A percentile compares a stretch with the other conserved stretches of the same genome.
Evolutionary conservation across 2,329 filamentous ascomycete genomes (phyloP).

Genomic region (Talaromyces sp.): DNA sequence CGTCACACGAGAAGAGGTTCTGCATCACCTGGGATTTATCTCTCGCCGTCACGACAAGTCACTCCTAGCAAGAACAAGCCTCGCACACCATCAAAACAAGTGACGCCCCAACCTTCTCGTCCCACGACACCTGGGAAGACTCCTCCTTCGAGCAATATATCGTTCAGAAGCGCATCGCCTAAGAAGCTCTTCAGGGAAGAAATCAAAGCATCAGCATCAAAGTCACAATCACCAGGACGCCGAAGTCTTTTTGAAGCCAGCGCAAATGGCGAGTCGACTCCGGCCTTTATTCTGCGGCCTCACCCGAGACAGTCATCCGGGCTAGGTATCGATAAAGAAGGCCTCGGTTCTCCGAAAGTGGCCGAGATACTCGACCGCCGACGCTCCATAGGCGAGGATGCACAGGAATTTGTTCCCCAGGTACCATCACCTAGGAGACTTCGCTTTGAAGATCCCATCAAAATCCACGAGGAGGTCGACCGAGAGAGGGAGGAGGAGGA

Average conservation of each 20-base stretch:
- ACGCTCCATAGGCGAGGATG: constrained; percentile 64
- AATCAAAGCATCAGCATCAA: constrained; percentile 34
- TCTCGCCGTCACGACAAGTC: constrained; percentile 31
- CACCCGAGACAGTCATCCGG: constrained; percentile 58
- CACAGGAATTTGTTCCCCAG: constrained; percentile 58
- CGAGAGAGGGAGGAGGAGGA: constrained; percentile 57
- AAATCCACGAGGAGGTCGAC: constrained; percentile 60
- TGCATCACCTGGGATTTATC: constrained; percentile 43
- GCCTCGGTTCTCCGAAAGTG: constrained; percentile 70
- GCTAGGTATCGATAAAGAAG: constrained; percentile 63
- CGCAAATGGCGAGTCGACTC: constrained; percentile 52
- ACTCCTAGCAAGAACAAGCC: constrained; percentile 39
- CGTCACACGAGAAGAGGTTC: constrained; percentile 46
- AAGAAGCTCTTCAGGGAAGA: constrained; percentile 45
- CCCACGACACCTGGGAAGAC: constrained; percentile 49
- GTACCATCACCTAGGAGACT: constrained; percentile 43
- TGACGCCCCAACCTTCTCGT: constrained; percentile 42
- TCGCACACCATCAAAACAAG: constrained; percentile 35
- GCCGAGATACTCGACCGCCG: constrained; percentile 66
- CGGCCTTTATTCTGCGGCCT: constrained; percentile 60
- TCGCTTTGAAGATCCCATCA: constrained; percentile 61
- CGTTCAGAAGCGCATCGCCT: constrained; percentile 45
- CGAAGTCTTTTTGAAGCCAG: constrained; percentile 53
- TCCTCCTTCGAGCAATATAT: constrained; percentile 44
- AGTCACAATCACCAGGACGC: constrained; percentile 32